Percentiles rank a stretch among this genome's conserved stretches.
phyloP scores from a whole-genome alignment of 2,329 filamentous ascomycete species.

The Lizonia empirigonia region DNA sequence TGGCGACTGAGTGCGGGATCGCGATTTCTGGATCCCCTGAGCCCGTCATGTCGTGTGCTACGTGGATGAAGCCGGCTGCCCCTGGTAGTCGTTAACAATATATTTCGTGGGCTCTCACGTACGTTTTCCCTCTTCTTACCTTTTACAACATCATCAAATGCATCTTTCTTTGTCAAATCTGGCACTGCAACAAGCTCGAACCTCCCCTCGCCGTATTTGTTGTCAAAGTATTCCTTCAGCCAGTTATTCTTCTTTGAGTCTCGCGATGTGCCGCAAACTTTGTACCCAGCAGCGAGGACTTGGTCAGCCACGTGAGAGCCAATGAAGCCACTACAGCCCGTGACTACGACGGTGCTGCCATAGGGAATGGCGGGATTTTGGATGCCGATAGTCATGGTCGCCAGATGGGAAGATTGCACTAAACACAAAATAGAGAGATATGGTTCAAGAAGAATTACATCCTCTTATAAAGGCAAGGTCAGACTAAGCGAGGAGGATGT shows the following conservation, averaged over 20 bases:
- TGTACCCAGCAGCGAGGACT: conserved; percentile 39
- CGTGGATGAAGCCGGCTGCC: conserved; percentile 52
- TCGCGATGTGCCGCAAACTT: conserved; percentile 45
- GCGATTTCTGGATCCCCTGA: conserved; percentile 45
- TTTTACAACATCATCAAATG: conserved; percentile 36
- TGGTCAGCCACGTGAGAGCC: conserved; percentile 42
- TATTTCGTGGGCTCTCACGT: background rate
- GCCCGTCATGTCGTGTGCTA: conserved; percentile 52
- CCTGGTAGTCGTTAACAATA: conserved; percentile 10
- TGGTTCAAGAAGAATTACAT: too few relatives aligned
- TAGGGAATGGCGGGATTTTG: conserved; percentile 26
- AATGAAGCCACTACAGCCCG: conserved; percentile 45
- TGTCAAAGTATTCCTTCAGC: conserved; percentile 37
- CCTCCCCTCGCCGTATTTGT: conserved; percentile 26
- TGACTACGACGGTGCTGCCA: conserved; percentile 42
- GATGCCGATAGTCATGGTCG: conserved; percentile 19
- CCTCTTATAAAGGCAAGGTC: too few relatives aligned
- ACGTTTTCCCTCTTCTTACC: conserved; percentile 12
- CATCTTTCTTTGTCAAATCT: conserved; percentile 34
- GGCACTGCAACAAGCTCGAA: conserved; percentile 41
- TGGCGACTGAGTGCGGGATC: conserved; percentile 49
- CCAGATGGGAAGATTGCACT: background rate
- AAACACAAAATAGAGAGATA: too few relatives aligned
- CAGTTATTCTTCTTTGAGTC: conserved; percentile 37
- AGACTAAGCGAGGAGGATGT: background rate